Evolutionary conservation across 2,329 filamentous ascomycete species (phyloP), one percentile per base, ranked within the genome.

Genomic region (Pyrenophora teres): DNA sequence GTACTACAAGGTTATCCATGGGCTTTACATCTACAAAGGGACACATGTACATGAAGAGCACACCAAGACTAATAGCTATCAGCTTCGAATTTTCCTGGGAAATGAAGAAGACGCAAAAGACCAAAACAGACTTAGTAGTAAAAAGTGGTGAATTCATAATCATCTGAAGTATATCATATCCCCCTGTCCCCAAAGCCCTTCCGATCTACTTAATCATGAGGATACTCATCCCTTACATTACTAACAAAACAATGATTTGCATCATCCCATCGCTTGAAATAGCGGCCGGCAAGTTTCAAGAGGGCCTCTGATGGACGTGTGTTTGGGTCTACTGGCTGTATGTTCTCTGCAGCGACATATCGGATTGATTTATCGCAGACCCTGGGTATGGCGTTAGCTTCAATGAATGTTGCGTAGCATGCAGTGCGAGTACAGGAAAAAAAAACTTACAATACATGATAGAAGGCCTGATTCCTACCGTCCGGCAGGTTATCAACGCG

Each of bases 191-290:
- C 19, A 21, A 30, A 15, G 15, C 15, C 15, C 15, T 15, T 15
- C 15, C 15, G 15, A 15, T 15, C 15, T 15, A 15, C 15, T 15
- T 15, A 96, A 74, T 95, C 90, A 68, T 96, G 88, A 0, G 93
- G 93, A 73, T 92, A 97, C 66, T 92, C 86, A 63, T 95, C 90
- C 62, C 76, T 76, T 46, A 89, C 79, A 72, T 97, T 97, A 63
- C 91, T 96, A 27, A 96, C 81, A 76, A 97, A 99, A 3, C 76
- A 79, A 60, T 84, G 84, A 0, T 75, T 79, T 30, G 76, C 77
- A 4, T 72, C 67, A 73, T 97, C 90, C 80, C 92, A 97, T 36
- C 91, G 81, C 73, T 90, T 95, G 73, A 99, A 97, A 72, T 90
- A 90, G 63, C 87, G 88, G 0, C 94, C 94, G 3, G 92, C 90